Evolutionary conservation across 331 rosid species (phyloP), one percentile per base, ranked within the genome.

Genomic region (Quercus phellos): DNA sequence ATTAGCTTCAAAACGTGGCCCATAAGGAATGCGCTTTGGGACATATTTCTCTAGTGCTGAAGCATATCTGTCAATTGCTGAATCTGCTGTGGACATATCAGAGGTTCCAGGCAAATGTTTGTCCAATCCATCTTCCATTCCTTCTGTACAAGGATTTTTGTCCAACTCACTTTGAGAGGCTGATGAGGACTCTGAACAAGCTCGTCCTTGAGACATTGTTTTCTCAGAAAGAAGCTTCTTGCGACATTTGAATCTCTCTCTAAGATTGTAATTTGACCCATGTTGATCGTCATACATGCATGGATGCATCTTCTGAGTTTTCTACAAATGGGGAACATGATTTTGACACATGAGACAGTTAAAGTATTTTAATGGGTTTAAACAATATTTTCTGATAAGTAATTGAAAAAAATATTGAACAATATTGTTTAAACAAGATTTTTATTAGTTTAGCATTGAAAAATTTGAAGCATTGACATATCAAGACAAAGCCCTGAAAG

Each of bases 261-360:
- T 86, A 38, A 95, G 87, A 79, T 90, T 91, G 89, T 95, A 93
- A 51, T 53, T 26, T 4, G 89, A 68, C 74, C 74, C 82, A 53
- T 5, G 73, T 2, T 79, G 82, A 38, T 91, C 90, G 29, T 90
- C 94, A 43, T 95, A 95, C 85, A 95, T 66, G 88, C 80, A 79
- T 73, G 99, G 99, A 81, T 91, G 94, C 96, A 91, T 90, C 92
- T 80, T 89, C 80, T 85, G 88, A 76, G 32, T 86, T 90, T 84
- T 66, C 71, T 63, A 63, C 21, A 63, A 38, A 38, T 38, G 46
- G 46, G 46, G 46, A 38, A 38, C 16, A 13, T 11, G 53, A 42
- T 8, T 21, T 21, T 43, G 67, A 56, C 34, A 76, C 5, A 26
- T 50, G 56, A 51, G 17, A 43, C 4, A 11, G 19, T 32, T 50